A percentile compares a stretch with the other conserved stretches of the same genome.
Evolutionary conservation across 2,329 filamentous ascomycete genomes (phyloP).

Genomic region (Venturia aucupariae): DNA sequence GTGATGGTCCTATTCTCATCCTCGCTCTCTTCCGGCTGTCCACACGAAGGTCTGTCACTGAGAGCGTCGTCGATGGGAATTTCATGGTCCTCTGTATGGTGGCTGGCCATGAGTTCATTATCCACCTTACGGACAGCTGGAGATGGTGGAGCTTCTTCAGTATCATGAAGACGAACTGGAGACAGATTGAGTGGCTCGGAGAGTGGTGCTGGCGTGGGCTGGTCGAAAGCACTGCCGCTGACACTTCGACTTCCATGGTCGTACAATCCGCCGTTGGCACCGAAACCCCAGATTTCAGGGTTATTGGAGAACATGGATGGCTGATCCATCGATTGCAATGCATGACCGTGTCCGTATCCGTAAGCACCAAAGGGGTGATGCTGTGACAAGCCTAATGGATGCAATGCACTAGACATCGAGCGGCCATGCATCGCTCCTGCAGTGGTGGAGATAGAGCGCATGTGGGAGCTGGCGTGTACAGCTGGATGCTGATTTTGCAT

Average conservation of each 20-base stretch:
- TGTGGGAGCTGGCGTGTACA: neutral
- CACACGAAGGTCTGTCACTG: neutral
- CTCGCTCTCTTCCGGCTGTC: conserved; percentile 1
- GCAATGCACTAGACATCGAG: neutral
- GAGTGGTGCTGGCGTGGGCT: neutral
- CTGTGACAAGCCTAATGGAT: neutral
- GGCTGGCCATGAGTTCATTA: neutral
- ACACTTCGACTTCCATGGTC: neutral
- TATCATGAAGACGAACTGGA: neutral
- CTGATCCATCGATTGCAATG: neutral
- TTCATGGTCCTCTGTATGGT: neutral
- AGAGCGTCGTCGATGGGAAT: neutral
- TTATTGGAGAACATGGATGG: conserved; percentile 1
- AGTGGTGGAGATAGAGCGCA: neutral
- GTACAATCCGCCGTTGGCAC: neutral
- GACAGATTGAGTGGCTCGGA: conserved; percentile 1
- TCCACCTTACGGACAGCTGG: neutral
- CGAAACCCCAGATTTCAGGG: neutral
- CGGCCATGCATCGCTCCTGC: neutral
- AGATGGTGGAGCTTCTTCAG: neutral
- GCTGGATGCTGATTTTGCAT: neutral
- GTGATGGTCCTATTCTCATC: conserved; percentile 11
- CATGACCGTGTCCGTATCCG: conserved; percentile 3
- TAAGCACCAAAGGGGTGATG: conserved; percentile 1
- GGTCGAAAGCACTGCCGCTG: neutral